Conservation (phyloP, 495 filamentous ascomycete species). For the Bryoglossum gracile region DNA sequence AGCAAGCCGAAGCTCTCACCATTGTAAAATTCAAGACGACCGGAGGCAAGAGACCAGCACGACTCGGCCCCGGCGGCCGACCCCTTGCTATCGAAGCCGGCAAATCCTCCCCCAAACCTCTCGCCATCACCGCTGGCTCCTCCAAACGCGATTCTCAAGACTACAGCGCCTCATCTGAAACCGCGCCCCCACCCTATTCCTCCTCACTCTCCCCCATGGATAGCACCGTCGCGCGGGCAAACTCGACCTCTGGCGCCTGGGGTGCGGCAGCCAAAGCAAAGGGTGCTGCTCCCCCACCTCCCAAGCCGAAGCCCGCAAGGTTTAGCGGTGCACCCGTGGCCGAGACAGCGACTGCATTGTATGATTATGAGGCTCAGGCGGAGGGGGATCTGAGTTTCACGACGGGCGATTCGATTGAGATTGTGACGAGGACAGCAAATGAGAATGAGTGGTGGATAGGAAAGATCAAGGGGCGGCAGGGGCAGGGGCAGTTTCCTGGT, state of each 20-base stretch:
- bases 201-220: slow-evolving; percentile 25
- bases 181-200: slow-evolving; percentile 64
- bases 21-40: slow-evolving; percentile 88
- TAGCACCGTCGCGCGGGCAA: slow-evolving; percentile 36
- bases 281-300: slow-evolving; percentile 78
- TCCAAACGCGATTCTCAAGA: slow-evolving; percentile 28
- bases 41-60: slow-evolving; percentile 48
- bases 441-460: slow-evolving; percentile 98
- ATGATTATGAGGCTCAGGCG: slow-evolving; percentile 94
- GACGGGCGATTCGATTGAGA: slow-evolving; percentile 86
- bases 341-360: slow-evolving; percentile 78
- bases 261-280: slow-evolving; percentile 67
- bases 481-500: slow-evolving; percentile 98
- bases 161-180: slow-evolving; percentile 48
- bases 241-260: slow-evolving; percentile 51
- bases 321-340: slow-evolving; percentile 54
- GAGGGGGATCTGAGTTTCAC: slow-evolving; percentile 91
- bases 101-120: slow-evolving; percentile 14
- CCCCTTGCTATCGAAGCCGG: slow-evolving; percentile 29
- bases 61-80: slow-evolving; percentile 41
- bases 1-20: slow-evolving; percentile 68
- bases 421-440: slow-evolving; percentile 69
- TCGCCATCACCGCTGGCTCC: background rate
- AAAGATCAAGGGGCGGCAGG: slow-evolving; percentile 63
- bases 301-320: slow-evolving; percentile 78